Conservation (phyloP, 495 filamentous ascomycete genomes). For the Bryoglossum gracile region DNA sequence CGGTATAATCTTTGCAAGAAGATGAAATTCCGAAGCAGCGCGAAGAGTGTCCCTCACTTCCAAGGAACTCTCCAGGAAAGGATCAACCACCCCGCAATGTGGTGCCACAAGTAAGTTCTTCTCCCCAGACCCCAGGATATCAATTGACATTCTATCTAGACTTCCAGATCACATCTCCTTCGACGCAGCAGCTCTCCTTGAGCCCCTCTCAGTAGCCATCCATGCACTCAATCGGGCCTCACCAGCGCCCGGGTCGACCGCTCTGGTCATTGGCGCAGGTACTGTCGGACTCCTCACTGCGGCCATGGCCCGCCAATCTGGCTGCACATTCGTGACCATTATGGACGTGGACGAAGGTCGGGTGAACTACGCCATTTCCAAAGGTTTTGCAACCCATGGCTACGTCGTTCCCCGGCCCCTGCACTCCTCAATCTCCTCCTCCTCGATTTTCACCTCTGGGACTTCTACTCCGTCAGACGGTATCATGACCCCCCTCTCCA, state of each 20-base stretch:
- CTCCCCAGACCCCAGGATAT: not conserved
- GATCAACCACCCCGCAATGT: slow-evolving; percentile 79
- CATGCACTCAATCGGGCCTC: slow-evolving; percentile 65
- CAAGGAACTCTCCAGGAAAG: slow-evolving; percentile 86
- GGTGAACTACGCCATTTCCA: slow-evolving; percentile 63
- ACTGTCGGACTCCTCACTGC: slow-evolving; percentile 78
- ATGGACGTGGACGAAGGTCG: slow-evolving; percentile 78
- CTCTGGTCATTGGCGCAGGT: slow-evolving; percentile 80
- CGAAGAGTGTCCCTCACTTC: slow-evolving; percentile 75
- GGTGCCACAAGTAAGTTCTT: slow-evolving; percentile 58
- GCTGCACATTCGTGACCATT: slow-evolving; percentile 61
- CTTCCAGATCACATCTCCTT: slow-evolving; percentile 67
- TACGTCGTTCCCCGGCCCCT: slow-evolving; percentile 50
- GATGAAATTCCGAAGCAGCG: slow-evolving; percentile 78
- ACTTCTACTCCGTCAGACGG: slow-evolving; percentile 28
- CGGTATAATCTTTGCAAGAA: slow-evolving; percentile 83
- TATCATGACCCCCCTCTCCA: slow-evolving; percentile 37
- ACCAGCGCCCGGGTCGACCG: slow-evolving; percentile 46
- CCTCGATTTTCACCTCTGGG: slow-evolving; percentile 28
- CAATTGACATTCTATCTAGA: slow-evolving; percentile 30
- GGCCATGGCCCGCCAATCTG: slow-evolving; percentile 58
- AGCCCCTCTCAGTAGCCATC: slow-evolving; percentile 79
- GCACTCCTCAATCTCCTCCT: slow-evolving; percentile 26
- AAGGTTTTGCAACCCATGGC: slow-evolving; percentile 65
- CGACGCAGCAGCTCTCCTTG: slow-evolving; percentile 71